Base-by-base conservation (phyloP, 352 stramenopile species). In the Blastocystis hominis region DNA sequence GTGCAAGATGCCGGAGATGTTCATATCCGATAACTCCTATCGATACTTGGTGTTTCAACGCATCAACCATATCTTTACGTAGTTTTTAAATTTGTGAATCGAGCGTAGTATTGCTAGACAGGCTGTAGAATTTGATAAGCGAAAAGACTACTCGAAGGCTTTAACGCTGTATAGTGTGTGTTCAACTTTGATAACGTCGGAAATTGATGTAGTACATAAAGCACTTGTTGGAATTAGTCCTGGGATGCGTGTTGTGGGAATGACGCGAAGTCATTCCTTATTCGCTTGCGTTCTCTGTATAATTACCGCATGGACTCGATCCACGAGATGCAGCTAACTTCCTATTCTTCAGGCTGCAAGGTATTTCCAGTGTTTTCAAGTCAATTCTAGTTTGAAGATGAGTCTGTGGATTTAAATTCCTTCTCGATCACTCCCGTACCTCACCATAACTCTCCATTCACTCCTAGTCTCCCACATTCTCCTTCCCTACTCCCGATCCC, bases 11-110 rank as follows among this genome's bases (percentile, higher is more conserved):
- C 10, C 2, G 50, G n/a, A n/a, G n/a, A 59, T 59, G 50, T 59
- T 20, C 50, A 59, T 59, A 59, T 64, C 70, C 20, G 44, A 80
- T n/a, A 46, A 54, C 30, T 62, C 44, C 17, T 80, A 80, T 80
- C 70, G 70, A 17, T 80, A 61, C 55, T 47, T 61, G 17, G 70
- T 80, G 10, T 63, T 42, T 17, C 46, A 80, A 47, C 70, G 70
- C 17, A 80, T 80, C 20, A 30, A 64, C 13, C 70, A 80, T 24
- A 80, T 80, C 20, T 24, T 80, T 40, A 80, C 34, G 70, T 80
- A 38, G 6, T 40, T 15, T 15, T 47, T 42, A 7, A 44, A 13
- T 15, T 13, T 34, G 0, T 42, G 34, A 44, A 44, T 80, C 5
- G 36, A 24, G 13, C 4, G 10, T 80, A 80, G 70, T 36, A 42